Conservation (phyloP, 2,329 filamentous ascomycete species). For the Cercospora sp. region DNA sequence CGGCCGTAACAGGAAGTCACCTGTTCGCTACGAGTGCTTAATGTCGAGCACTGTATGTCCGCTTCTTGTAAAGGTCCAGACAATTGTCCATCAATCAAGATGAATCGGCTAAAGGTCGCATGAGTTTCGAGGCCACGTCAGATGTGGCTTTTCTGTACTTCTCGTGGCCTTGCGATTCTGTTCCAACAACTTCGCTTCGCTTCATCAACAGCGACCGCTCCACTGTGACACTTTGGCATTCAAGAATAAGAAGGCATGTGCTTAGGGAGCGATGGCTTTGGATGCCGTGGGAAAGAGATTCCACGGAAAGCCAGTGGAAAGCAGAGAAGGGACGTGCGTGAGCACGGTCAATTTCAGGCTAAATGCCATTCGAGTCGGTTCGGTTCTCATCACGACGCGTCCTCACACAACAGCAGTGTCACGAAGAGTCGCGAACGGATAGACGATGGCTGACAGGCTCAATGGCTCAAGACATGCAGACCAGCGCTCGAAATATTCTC, state of each 20-base stretch:
- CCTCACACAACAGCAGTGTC: not conserved
- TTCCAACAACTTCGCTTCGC: not conserved
- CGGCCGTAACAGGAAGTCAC: not conserved
- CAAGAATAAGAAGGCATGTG: not conserved
- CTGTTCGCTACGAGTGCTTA: not conserved
- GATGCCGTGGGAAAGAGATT: not conserved
- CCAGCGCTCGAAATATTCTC: not conserved
- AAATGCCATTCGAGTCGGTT: not conserved
- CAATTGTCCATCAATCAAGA: conserved; percentile 1
- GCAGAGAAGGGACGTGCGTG: not conserved
- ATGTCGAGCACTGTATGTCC: not conserved
- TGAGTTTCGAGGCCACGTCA: not conserved
- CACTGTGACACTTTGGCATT: not conserved
- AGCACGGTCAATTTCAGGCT: not conserved
- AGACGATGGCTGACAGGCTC: not conserved
- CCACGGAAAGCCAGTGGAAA: not conserved
- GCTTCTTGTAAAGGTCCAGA: not conserved
- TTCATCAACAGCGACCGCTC: not conserved
- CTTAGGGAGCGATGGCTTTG: not conserved
- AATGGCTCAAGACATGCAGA: not conserved
- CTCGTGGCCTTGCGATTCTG: not conserved
- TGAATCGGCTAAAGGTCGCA: conserved; percentile 1
- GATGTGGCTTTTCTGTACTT: not conserved
- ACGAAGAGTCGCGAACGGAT: not conserved
- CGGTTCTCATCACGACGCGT: not conserved